Percentiles rank a stretch among this genome's conserved stretches.
Conservation (phyloP, 2,329 filamentous ascomycete species). For the Apiospora kogelbergensis region DNA sequence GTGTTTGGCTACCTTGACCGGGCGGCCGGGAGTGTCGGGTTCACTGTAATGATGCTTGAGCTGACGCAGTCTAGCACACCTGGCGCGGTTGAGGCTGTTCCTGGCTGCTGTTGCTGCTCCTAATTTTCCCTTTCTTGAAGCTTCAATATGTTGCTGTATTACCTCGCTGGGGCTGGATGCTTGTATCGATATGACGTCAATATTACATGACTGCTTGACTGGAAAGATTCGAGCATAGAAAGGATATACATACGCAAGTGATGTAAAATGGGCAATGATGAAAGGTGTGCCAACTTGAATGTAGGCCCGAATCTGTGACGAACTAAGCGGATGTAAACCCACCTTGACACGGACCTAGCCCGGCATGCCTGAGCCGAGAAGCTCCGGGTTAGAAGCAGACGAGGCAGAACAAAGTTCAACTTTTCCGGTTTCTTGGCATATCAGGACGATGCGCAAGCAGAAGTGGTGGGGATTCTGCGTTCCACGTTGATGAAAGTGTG, state of each 20-base stretch:
- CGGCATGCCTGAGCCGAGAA: background rate
- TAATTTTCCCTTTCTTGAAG: background rate
- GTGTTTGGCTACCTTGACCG: background rate
- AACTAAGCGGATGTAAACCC: background rate
- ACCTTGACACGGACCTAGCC: background rate
- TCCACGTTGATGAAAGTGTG: too few relatives aligned
- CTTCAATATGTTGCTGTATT: background rate
- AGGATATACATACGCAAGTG: background rate
- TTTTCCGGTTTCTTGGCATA: conserved; percentile 1
- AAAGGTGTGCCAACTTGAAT: background rate
- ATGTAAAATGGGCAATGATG: background rate
- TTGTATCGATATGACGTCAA: background rate
- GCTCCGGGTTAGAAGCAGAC: background rate
- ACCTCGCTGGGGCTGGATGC: background rate
- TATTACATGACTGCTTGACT: too few relatives aligned
- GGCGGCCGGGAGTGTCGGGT: background rate
- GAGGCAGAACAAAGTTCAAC: background rate
- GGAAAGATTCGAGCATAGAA: too few relatives aligned
- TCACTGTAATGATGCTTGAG: background rate
- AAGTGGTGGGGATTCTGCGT: background rate
- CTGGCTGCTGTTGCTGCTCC: background rate
- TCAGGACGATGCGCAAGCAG: background rate
- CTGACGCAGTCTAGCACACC: background rate
- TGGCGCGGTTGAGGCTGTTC: background rate
- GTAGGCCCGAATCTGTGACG: conserved; percentile 1